A percentile compares a stretch with the other conserved stretches of the same genome.
These are phyloP conservation scores for Begonia masoniana DNA, from an alignment of 306 rosid genomes.

Conservation along the genomic window DNA sequence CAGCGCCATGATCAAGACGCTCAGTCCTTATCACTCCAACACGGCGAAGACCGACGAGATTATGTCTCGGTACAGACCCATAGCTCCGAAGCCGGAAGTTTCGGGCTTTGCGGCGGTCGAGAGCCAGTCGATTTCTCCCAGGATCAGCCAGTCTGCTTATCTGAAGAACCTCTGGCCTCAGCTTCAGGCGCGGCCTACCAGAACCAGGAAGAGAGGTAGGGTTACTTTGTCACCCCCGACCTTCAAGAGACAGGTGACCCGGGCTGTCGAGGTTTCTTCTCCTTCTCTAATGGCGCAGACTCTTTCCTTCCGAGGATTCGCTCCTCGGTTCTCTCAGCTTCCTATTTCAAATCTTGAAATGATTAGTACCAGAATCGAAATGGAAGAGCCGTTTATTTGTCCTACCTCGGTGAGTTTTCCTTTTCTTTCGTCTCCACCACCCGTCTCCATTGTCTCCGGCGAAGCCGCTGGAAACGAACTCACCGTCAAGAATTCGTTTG, in stretches of 20 bases:
- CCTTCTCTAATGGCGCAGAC: conserved; percentile 19
- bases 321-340: conserved; percentile 30
- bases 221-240: conserved; percentile 28
- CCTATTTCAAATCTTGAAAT: conserved; percentile 17
- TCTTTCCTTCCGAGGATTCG: conserved; percentile 19
- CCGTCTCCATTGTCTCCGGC: conserved; percentile 10
- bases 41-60: conserved; percentile 78
- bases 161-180: conserved; percentile 78
- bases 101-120: conserved; percentile 15
- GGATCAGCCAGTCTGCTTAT: conserved; percentile 63
- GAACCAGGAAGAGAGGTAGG: conserved; percentile 71
- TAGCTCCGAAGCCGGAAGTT: conserved; percentile 83
- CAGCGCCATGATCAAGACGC: too few relatives aligned
- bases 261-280: conserved; percentile 6
- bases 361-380: too few relatives aligned
- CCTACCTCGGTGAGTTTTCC: conserved; percentile 43
- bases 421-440: conserved; percentile 31
- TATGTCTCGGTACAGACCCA: conserved; percentile 85
- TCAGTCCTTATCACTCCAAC: conserved; percentile 25
- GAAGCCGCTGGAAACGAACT: conserved; percentile 12
- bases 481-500: conserved; percentile 11
- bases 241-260: conserved; percentile 35
- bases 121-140: conserved; percentile 30
- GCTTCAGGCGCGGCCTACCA: conserved; percentile 71
- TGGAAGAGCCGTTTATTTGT: not conserved